Base-by-base conservation (phyloP, 805 yeast genomes). In the Candida ovalis region DNA sequence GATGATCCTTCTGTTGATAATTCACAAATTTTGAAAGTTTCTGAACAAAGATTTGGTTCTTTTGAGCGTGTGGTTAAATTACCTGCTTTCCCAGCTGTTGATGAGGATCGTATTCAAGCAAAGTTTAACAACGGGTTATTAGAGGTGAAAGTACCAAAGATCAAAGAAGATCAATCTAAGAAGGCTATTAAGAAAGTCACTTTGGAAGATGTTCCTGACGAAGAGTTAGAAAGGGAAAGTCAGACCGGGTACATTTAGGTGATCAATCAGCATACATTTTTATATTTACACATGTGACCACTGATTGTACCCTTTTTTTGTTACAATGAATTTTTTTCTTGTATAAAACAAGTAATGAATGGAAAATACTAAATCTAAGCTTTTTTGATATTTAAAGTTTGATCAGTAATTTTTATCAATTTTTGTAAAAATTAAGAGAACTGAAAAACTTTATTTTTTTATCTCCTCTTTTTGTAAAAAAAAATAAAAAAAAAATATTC, bases 61-160 rank as follows among this genome's bases (percentile, higher is more conserved):
- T 76, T 81, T 58, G 81, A 79, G 60, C 75, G 86, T 67, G 70
- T 77, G 32, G 62, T 81, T 44, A 78, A 76, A 52, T 72, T 81
- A 58, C 84, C 86, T 19, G 69, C 73, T 1, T 62, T 74, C 43
- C 82, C 84, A 42, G 68, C 72, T 46, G 72, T 81, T 35, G 63
- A 72, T 33, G 86, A 81, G 48, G 81, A 76, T 19, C 68, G 65
- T 25, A 80, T 81, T 51, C 73, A 69, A 48, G 86, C 84, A 5
- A 73, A 74, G 45, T 77, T 77, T 52, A 60, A 61, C 36, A 77
- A 80, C 54, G 86, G 86, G 22, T 61, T 80, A 50, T 62, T 81
- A 46, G 81, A 77, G 47, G 68, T 81, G 30, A 72, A 62, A 41
- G 63, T 80, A 8, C 84, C 84, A 42, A 80, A 81, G 58, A 13